phyloP scores from a whole-genome alignment of 2,329 filamentous ascomycete genomes.

The Diaporthe sp. region DNA sequence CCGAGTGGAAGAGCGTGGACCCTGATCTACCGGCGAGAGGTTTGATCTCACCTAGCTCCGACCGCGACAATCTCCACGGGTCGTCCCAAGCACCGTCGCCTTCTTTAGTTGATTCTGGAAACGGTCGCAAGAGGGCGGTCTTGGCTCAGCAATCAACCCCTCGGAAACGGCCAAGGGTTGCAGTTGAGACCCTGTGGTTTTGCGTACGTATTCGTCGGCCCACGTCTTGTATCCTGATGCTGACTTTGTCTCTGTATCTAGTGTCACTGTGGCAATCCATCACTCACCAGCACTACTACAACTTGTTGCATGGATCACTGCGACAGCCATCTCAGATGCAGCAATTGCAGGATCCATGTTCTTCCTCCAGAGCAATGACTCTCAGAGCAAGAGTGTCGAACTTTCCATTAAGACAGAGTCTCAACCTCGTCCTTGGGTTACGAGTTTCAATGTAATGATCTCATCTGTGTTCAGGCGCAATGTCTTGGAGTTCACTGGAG shows the following conservation, averaged over 20 bases:
- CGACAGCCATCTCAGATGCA: constrained; percentile 33
- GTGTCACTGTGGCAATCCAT: constrained; percentile 35
- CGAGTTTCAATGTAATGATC: background rate
- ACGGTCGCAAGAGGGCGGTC: constrained; percentile 23
- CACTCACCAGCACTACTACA: constrained; percentile 28
- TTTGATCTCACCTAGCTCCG: background rate
- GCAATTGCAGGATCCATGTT: constrained; percentile 11
- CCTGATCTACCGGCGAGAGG: constrained; percentile 39
- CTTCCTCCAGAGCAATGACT: constrained; percentile 8
- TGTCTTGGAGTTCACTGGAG: background rate
- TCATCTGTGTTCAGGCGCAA: constrained; percentile 4
- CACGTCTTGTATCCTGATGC: background rate
- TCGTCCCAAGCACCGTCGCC: constrained; percentile 16
- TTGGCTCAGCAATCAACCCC: constrained; percentile 1
- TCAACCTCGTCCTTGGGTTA: background rate
- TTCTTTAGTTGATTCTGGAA: background rate
- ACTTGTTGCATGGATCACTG: constrained; percentile 31
- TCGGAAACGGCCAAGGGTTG: constrained; percentile 12
- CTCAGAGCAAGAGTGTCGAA: background rate
- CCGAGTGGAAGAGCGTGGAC: constrained; percentile 66
- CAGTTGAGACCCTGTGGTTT: constrained; percentile 33
- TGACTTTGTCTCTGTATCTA: constrained; percentile 10
- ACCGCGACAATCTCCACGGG: constrained; percentile 32
- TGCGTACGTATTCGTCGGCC: constrained; percentile 28
- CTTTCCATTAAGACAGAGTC: background rate